Evolutionary conservation across 768 basidiomycete genomes (phyloP).

Genomic region (Boletus sp.): DNA sequence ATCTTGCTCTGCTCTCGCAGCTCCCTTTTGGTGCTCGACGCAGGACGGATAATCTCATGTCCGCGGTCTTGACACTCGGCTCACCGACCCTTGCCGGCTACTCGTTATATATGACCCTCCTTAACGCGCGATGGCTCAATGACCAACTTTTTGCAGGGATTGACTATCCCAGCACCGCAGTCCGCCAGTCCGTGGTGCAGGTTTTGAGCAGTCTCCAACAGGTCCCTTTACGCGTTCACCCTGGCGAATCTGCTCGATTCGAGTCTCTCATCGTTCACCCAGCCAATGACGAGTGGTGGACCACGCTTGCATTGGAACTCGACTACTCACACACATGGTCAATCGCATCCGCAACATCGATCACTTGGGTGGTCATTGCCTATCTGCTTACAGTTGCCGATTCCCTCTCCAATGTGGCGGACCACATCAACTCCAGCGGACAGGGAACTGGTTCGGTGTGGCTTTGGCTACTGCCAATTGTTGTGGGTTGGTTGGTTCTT

Average conservation of each 20-base stretch:
- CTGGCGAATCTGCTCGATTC: constrained; percentile 28
- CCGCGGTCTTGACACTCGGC: constrained; percentile 43
- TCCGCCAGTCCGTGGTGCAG: constrained; percentile 26
- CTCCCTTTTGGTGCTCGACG: constrained; percentile 46
- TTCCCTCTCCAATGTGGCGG: constrained; percentile 15
- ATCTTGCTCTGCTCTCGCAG: constrained; percentile 47
- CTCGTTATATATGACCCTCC: constrained; percentile 41
- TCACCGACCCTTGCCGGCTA: constrained; percentile 46
- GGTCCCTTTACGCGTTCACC: constrained; percentile 35
- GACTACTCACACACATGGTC: constrained; percentile 42
- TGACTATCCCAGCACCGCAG: constrained; percentile 21
- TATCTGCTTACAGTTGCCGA: constrained; percentile 28
- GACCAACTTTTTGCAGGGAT: constrained; percentile 30
- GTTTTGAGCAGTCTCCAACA: constrained; percentile 44
- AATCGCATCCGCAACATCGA: constrained; percentile 38
- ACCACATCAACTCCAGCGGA: constrained; percentile 33
- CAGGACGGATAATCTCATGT: constrained; percentile 42
- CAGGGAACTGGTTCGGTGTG: constrained; percentile 41
- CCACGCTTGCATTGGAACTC: constrained; percentile 30
- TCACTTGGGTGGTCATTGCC: constrained; percentile 45
- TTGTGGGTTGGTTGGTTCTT: constrained; percentile 41
- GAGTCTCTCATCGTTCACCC: constrained; percentile 43
- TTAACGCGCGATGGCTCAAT: constrained; percentile 44
- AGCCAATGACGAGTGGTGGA: constrained; percentile 46
- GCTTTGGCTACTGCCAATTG: constrained; percentile 44